Evolutionary conservation across 805 yeast genomes (phyloP), one percentile per base, ranked within the genome.

Genomic region (Clavispora asparagi): DNA sequence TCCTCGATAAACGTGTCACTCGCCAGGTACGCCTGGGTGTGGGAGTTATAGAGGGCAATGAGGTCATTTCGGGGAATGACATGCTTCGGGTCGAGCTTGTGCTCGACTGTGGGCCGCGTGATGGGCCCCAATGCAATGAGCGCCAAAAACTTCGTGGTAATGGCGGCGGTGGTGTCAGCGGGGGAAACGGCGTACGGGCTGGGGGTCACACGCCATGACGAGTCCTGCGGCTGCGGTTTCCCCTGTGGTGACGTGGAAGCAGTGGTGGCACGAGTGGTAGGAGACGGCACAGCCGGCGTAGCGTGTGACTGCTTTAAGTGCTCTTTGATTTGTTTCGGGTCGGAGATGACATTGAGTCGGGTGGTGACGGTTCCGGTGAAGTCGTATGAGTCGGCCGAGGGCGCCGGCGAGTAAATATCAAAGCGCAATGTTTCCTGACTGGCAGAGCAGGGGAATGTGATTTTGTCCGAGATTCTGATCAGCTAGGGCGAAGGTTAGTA

Each of bases 381-480:
- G 33, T 37, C 39, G 35, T 50, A 50, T 12, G 47, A 48, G 19
- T 46, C 48, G 14, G 47, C 38, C 11, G 47, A 41, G 9, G 44
- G 36, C 9, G 42, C 33, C n/a, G 47, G 38, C 10, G 61, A 48
- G 53, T 68, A 70, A 6, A 71, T 49, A 47, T 67, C 71, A 25
- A 68, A 62, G 40, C 67, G 67, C 45, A 67, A 63, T 38, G 60
- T 63, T 46, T 70, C 76, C 14, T 64, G 65, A 16, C 63, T 51
- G 26, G 56, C 56, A 17, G 59, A 47, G 48, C 73, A 70, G 11
- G 74, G 73, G 39, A 57, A 67, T 26, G 53, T 49, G 41, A 60
- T 42, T 5, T 54, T 44, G 28, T 64, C 65, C 16, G 58, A 51
- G 33, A 67, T 48, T 43, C 60, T 64, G 29, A 69, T 56, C 39